Evolutionary conservation across 352 stramenopile species (phyloP).

Genomic region (Phytophthora pistaciae): DNA sequence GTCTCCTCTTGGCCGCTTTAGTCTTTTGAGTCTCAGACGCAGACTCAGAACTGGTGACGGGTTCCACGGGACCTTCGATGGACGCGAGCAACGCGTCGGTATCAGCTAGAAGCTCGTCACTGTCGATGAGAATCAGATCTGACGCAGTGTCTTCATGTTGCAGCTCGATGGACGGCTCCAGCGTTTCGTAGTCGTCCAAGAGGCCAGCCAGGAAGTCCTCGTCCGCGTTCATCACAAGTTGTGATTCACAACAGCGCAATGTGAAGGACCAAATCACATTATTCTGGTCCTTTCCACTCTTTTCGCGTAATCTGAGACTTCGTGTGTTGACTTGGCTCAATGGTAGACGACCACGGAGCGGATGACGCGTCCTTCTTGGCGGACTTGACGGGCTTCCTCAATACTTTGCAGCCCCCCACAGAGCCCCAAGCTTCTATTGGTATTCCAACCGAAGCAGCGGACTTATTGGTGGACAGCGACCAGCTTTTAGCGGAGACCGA

Average conservation of each 20-base stretch:
- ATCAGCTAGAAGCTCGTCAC: slow-evolving; percentile 2
- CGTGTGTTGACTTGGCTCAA: too few species aligned
- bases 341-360: not conserved
- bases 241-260: not conserved
- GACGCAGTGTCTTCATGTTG: not conserved
- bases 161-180: not conserved
- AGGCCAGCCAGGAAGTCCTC: not conserved
- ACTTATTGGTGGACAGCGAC: slow-evolving; percentile 7
- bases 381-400: slow-evolving; percentile 16
- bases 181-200: not conserved
- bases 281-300: not conserved
- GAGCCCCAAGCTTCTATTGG: not conserved
- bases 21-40: not conserved
- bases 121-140: slow-evolving; percentile 13
- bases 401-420: not conserved
- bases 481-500: not conserved
- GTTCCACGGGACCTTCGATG: not conserved
- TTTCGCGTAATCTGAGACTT: not conserved
- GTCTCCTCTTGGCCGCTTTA: slow-evolving; percentile 24
- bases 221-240: not conserved
- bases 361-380: slow-evolving; percentile 15
- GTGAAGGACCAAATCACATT: too few species aligned
- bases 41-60: not conserved
- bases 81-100: slow-evolving; percentile 12
- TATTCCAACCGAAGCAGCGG: too few species aligned